phyloP scores from a whole-genome alignment of 1,284 basidiomycete genomes.

The Ustilago sp. region DNA sequence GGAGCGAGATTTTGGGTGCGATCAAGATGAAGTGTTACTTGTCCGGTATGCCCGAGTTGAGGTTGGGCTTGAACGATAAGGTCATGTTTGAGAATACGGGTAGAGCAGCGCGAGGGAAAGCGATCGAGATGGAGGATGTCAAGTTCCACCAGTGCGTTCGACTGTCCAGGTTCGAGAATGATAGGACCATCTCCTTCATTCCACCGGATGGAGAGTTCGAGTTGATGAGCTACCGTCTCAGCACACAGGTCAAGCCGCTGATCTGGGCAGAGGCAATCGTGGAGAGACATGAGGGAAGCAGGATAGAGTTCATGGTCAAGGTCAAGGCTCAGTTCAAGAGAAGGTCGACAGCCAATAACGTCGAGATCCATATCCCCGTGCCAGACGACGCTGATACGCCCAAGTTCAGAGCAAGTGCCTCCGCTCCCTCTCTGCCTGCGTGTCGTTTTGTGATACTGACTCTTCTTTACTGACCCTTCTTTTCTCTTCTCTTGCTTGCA shows the following conservation, averaged over 20 bases:
- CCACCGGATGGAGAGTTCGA: slow-evolving; percentile 99
- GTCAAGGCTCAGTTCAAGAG: slow-evolving; percentile 98
- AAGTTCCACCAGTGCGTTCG: slow-evolving; percentile 99
- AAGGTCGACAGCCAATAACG: slow-evolving; percentile 95
- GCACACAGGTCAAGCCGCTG: slow-evolving; percentile 95
- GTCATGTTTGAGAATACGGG: slow-evolving; percentile 99
- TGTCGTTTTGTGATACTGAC: slow-evolving; percentile 5
- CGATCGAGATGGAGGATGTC: slow-evolving; percentile 99
- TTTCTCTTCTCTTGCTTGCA: neutral
- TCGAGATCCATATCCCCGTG: slow-evolving; percentile 97
- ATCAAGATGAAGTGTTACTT: slow-evolving; percentile 99
- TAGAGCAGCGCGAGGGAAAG: slow-evolving; percentile 91
- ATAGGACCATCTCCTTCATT: slow-evolving; percentile 98
- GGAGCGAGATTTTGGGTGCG: slow-evolving; percentile 95
- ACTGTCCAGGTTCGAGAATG: slow-evolving; percentile 98
- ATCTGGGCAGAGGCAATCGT: slow-evolving; percentile 98
- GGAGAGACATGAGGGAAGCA: slow-evolving; percentile 90
- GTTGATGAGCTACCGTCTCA: slow-evolving; percentile 95
- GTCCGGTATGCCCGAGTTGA: slow-evolving; percentile 96
- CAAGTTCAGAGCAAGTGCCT: slow-evolving; percentile 77
- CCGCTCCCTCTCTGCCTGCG: neutral
- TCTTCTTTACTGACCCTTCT: too few species aligned
- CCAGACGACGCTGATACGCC: slow-evolving; percentile 98
- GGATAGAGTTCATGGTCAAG: slow-evolving; percentile 98
- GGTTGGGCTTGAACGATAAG: slow-evolving; percentile 97